Evolutionary conservation across 2,329 filamentous ascomycete genomes (phyloP).

Genomic region (Calonectria pauciramosa): DNA sequence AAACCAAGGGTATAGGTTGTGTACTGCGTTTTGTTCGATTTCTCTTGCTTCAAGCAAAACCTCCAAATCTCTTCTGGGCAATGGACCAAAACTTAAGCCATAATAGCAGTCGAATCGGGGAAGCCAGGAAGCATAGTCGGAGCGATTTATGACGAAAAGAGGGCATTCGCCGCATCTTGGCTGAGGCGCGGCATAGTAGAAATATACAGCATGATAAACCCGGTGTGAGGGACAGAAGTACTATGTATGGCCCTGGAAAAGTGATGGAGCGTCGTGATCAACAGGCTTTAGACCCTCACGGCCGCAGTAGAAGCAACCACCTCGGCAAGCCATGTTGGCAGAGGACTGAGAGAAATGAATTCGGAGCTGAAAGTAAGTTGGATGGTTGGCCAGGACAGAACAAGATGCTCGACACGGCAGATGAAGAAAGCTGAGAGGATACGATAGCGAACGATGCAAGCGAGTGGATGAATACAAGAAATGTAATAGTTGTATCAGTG

Average conservation of each 20-base stretch:
- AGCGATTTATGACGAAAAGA: constrained; percentile 43
- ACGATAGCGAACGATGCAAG: neutral
- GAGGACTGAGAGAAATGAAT: neutral
- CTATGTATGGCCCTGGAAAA: constrained; percentile 40
- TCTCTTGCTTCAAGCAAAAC: constrained; percentile 15
- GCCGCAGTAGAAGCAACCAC: constrained; percentile 40
- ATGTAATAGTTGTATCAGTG: neutral
- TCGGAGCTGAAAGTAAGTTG: neutral
- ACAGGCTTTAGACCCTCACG: constrained; percentile 9
- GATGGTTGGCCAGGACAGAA: neutral
- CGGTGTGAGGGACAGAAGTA: constrained; percentile 50
- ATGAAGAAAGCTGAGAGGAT: neutral
- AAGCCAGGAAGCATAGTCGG: constrained; percentile 38
- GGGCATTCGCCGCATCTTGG: constrained; percentile 53
- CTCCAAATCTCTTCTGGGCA: constrained; percentile 12
- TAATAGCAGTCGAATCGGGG: constrained; percentile 32
- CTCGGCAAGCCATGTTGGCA: constrained; percentile 40
- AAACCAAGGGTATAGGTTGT: neutral
- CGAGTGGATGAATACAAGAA: neutral
- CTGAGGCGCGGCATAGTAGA: constrained; percentile 31
- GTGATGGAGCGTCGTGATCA: constrained; percentile 34
- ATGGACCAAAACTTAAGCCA: constrained; percentile 13
- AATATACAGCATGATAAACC: constrained; percentile 45
- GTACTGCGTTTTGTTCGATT: neutral
- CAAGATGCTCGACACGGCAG: neutral